These are phyloP conservation scores for Picea mariana DNA, from an alignment of 83 land plant species.

Conservation along the genomic window DNA sequence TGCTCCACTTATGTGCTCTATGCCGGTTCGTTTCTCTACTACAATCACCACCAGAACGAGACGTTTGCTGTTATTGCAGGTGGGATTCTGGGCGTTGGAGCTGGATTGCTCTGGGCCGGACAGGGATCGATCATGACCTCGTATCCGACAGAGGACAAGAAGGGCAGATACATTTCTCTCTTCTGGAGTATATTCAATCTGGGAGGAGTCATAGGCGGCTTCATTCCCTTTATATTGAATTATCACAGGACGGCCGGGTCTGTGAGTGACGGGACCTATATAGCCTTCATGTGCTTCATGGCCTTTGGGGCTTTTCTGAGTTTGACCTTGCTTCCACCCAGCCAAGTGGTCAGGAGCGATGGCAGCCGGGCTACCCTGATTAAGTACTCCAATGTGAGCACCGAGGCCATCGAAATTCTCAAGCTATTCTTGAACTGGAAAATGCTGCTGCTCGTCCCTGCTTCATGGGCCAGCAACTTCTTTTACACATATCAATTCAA, in stretches of 20 bases:
- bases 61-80: slow-evolving; percentile 38
- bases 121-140: slow-evolving; percentile 29
- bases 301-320: slow-evolving; percentile 24
- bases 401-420: slow-evolving; percentile 50
- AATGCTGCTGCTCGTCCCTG: slow-evolving; percentile 37
- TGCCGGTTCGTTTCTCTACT: no score
- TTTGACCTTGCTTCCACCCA: slow-evolving; percentile 63
- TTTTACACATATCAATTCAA: slow-evolving; percentile 55
- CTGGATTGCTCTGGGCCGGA: slow-evolving; percentile 51
- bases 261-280: no score
- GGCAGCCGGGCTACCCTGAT: no score
- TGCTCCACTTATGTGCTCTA: no score
- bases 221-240: slow-evolving; percentile 62
- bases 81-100: slow-evolving; percentile 69
- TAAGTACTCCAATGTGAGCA: slow-evolving; percentile 26
- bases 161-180: no score
- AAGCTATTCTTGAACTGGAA: slow-evolving; percentile 68
- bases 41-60: no score
- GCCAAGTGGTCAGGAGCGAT: slow-evolving; percentile 41
- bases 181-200: no score
- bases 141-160: no score
- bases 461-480: no score
- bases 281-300: neutral
- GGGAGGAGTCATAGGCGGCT: slow-evolving; percentile 74
- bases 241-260: no score